These are phyloP conservation scores for Stylonectria norvegica DNA, from an alignment of 2,329 filamentous ascomycete species.

Conservation along the genomic window DNA sequence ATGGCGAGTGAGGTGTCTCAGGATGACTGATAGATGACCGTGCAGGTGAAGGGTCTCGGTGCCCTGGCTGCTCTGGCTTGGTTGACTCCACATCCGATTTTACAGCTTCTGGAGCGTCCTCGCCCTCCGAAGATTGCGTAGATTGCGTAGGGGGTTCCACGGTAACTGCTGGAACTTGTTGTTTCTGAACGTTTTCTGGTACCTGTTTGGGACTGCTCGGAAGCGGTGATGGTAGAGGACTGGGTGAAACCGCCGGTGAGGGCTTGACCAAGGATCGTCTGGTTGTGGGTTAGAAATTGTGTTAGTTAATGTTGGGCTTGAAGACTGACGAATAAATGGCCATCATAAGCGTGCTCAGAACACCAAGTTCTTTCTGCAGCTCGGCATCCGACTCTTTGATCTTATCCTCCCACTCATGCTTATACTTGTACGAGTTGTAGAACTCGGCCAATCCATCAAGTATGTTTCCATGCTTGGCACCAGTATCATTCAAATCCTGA, in stretches of 20 bases:
- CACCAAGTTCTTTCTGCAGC: slow-evolving; percentile 27
- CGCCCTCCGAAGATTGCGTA: too few species aligned
- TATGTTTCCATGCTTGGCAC: slow-evolving; percentile 16
- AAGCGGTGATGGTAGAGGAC: too few species aligned
- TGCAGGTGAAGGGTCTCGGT: too few species aligned
- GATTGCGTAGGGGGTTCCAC: too few species aligned
- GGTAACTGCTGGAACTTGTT: too few species aligned
- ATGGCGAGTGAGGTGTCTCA: too few species aligned
- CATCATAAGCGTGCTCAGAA: slow-evolving; percentile 30
- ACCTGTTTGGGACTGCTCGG: too few species aligned
- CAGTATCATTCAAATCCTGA: slow-evolving; percentile 26
- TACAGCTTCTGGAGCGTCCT: too few species aligned
- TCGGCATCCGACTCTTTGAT: slow-evolving; percentile 28
- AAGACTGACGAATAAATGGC: slow-evolving; percentile 33
- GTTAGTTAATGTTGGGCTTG: background rate
- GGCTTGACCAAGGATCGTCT: slow-evolving; percentile 32
- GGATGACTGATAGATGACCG: too few species aligned
- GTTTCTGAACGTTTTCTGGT: too few species aligned
- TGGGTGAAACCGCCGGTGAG: slow-evolving; percentile 17
- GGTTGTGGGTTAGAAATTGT: background rate
- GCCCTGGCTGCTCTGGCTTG: too few species aligned
- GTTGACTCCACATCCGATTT: too few species aligned
- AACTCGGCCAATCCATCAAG: slow-evolving; percentile 27
- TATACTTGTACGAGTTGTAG: slow-evolving; percentile 33
- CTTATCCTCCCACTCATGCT: slow-evolving; percentile 31